phyloP scores from a whole-genome alignment of 345 rosid species.

The Pistacia atlantica region DNA sequence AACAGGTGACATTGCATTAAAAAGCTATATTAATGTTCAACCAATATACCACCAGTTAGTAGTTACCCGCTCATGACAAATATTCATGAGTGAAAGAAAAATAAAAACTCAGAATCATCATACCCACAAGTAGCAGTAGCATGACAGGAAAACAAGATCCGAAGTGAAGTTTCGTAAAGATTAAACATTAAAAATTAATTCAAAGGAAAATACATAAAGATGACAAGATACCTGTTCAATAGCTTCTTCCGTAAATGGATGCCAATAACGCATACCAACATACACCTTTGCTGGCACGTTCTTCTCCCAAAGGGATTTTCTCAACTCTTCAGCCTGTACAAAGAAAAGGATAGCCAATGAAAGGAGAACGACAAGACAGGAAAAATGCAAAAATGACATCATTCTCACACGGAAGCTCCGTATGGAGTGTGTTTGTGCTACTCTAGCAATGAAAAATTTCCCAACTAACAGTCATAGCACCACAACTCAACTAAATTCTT shows the following conservation, averaged over 20 bases:
- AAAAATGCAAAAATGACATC: slow-evolving; percentile 1
- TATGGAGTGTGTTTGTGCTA: not conserved
- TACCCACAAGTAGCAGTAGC: too few relatives aligned
- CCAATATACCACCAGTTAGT: not conserved
- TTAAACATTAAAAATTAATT: not conserved
- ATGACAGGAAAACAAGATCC: not conserved
- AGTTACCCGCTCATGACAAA: too few relatives aligned
- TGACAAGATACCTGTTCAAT: slow-evolving; percentile 73
- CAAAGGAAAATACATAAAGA: not conserved
- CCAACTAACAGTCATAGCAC: not conserved
- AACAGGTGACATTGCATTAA: not conserved
- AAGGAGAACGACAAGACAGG: slow-evolving; percentile 4
- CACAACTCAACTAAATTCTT: not conserved
- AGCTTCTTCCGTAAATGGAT: slow-evolving; percentile 99
- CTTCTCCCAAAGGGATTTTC: slow-evolving; percentile 82
- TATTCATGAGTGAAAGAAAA: too few relatives aligned
- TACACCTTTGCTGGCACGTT: slow-evolving; percentile 88
- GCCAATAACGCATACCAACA: slow-evolving; percentile 99
- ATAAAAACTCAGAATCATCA: too few relatives aligned
- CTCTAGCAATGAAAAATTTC: not conserved
- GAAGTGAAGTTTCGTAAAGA: not conserved
- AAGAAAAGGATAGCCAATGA: slow-evolving; percentile 16
- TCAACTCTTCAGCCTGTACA: slow-evolving; percentile 84
- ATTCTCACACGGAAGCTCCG: not conserved
- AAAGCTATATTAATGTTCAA: slow-evolving; percentile 1